Evolutionary conservation across 2,329 filamentous ascomycete species (phyloP), one percentile per base, ranked within the genome.

Genomic region (Neonectria magnoliae): DNA sequence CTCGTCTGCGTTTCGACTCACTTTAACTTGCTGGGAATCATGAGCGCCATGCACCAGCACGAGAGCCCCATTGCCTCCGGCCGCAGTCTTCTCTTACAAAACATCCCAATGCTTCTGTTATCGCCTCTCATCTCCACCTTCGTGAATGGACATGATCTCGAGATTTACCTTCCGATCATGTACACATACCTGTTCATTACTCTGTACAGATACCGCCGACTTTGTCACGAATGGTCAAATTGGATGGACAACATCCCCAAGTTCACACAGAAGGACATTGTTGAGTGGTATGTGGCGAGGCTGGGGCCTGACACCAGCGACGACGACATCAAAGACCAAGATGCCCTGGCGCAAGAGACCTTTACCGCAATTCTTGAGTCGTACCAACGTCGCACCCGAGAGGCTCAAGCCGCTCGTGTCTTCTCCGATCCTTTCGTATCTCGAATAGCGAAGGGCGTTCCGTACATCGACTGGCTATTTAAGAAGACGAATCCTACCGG

Each of bases 161-260:
- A 56, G 8, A 67, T 69, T 10, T 69, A 69, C 20, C 52, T 69
- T 14, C 64, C 61, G 4, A 27, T 65, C 50, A 69, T 69, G 60
- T 69, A 65, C 25, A 31, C 27, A n/a, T 69, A 69, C n/a, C 16
- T 67, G 2, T 20, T 65, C 2, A 3, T 65, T 6, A 52, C 57
- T 4, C 27, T 69, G 5, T 33, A 45, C 27, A 58, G 66, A 4
- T 69, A 68, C 25, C 58, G 68, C 14, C 61, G 57, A 0, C 61
- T 69, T 1, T 69, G 66, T 8, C 68, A 65, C 2, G 60, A 69
- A 16, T 69, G 68, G 68, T 61, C 61, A 1, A 57, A 38, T 13
- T 69, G 68, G 68, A 69, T 69, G 68, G 64, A 69, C 0, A 64
- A 67, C 4, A 65, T 69, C 4, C 68, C 68, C 8, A 61, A 65